These are phyloP conservation scores for Ricinus communis DNA, from an alignment of 345 rosid species.

Conservation along the genomic window DNA sequence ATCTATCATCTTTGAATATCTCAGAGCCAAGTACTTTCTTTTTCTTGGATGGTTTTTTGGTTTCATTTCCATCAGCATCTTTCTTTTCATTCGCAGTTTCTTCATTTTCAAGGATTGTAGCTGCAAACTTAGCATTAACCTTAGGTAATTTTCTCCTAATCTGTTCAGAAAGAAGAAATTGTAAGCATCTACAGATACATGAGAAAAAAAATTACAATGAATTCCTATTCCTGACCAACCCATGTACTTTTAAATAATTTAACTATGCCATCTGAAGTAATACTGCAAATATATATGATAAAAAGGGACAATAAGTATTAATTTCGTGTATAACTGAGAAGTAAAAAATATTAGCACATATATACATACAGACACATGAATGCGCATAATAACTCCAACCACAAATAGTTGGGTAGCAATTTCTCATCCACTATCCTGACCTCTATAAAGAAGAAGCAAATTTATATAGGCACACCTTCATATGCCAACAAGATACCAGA, in stretches of 20 bases:
- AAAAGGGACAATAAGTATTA: background rate
- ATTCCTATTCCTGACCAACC: background rate
- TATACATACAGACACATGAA: background rate
- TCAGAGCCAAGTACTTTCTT: constrained; percentile 60
- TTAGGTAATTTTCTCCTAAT: constrained; percentile 62
- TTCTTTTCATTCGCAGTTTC: constrained; percentile 54
- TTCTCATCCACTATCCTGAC: background rate
- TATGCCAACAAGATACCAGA: constrained; percentile 7
- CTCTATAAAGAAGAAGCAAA: background rate
- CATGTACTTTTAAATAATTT: background rate
- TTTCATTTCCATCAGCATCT: constrained; percentile 46
- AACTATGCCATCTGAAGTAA: constrained; percentile 1
- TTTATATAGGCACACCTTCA: background rate
- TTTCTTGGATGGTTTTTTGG: constrained; percentile 65
- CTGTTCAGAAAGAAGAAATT: constrained; percentile 45
- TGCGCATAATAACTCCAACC: background rate
- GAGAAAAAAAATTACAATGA: background rate
- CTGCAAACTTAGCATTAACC: constrained; percentile 74
- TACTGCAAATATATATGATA: background rate
- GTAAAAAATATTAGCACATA: background rate
- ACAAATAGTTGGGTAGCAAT: background rate
- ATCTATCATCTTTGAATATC: constrained; percentile 58
- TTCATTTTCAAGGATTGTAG: constrained; percentile 47
- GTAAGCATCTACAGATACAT: constrained; percentile 3
- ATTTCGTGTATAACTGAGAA: background rate